Conservation (phyloP, 2,329 filamentous ascomycete genomes). For the Calonectria montana region DNA sequence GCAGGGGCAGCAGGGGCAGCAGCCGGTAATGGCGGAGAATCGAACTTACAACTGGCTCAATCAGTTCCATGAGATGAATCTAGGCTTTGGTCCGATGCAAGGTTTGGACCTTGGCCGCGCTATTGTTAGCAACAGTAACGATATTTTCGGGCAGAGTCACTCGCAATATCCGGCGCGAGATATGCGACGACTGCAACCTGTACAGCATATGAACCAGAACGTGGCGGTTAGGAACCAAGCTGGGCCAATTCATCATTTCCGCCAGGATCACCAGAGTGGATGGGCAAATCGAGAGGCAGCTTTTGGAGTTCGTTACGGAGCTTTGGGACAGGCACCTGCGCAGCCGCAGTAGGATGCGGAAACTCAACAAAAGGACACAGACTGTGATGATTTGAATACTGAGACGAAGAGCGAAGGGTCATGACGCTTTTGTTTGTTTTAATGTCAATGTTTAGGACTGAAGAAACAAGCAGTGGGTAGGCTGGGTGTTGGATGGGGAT, state of each 20-base stretch:
- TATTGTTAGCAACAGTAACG: background rate
- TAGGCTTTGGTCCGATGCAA: constrained; percentile 18
- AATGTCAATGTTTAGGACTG: background rate
- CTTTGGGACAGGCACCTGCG: background rate
- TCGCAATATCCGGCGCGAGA: background rate
- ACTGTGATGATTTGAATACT: background rate
- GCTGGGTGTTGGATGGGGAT: background rate
- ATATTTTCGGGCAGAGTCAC: background rate
- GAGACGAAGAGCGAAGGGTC: background rate
- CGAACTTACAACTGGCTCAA: background rate
- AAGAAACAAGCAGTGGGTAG: background rate
- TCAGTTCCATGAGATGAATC: background rate
- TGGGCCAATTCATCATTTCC: background rate
- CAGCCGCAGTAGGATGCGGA: background rate
- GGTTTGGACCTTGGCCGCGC: constrained; percentile 1
- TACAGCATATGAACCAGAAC: background rate
- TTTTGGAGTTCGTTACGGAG: background rate
- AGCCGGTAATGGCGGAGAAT: background rate
- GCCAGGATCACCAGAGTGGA: background rate
- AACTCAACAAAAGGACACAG: constrained; percentile 33
- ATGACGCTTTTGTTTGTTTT: background rate
- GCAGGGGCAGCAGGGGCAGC: background rate
- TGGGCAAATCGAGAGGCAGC: background rate
- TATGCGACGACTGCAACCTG: background rate
- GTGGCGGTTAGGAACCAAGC: background rate